Evolutionary conservation across 257 asterid species (phyloP).

Genomic region (Cruciata laevipes): DNA sequence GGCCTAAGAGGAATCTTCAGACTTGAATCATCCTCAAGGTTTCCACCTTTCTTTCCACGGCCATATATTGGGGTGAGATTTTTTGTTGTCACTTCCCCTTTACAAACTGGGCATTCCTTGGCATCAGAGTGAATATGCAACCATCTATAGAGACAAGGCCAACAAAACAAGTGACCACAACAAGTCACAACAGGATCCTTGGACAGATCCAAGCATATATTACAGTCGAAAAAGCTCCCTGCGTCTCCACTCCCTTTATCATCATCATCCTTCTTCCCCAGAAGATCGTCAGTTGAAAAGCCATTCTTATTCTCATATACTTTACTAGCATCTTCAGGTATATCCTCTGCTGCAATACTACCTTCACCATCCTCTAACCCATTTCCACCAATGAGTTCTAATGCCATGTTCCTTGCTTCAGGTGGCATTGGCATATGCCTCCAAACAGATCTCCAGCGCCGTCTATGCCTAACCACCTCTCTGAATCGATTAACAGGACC

Average conservation of each 20-base stretch:
- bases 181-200: constrained; percentile 94
- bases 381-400: constrained; percentile 47
- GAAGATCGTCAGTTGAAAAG: constrained; percentile 33
- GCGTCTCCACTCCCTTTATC: constrained; percentile 52
- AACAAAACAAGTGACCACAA: constrained; percentile 94
- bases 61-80: constrained; percentile 84
- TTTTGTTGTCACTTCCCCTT: constrained; percentile 80
- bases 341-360: constrained; percentile 49
- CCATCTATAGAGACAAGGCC: constrained; percentile 98
- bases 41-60: constrained; percentile 41
- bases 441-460: constrained; percentile 63
- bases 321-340: constrained; percentile 35
- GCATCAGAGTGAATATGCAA: constrained; percentile 81
- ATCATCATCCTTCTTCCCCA: constrained; percentile 53
- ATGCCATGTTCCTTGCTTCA: constrained; percentile 54
- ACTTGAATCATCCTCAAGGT: constrained; percentile 36
- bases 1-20: constrained; percentile 68
- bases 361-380: constrained; percentile 71
- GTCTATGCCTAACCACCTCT: constrained; percentile 50
- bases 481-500: constrained; percentile 30
- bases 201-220: constrained; percentile 86
- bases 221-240: constrained; percentile 83
- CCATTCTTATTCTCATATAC: constrained; percentile 45
- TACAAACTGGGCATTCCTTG: constrained; percentile 91
- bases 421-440: constrained; percentile 60